Evolutionary conservation across 495 filamentous ascomycete species (phyloP).

Genomic region (Clavariopsis aquatica): DNA sequence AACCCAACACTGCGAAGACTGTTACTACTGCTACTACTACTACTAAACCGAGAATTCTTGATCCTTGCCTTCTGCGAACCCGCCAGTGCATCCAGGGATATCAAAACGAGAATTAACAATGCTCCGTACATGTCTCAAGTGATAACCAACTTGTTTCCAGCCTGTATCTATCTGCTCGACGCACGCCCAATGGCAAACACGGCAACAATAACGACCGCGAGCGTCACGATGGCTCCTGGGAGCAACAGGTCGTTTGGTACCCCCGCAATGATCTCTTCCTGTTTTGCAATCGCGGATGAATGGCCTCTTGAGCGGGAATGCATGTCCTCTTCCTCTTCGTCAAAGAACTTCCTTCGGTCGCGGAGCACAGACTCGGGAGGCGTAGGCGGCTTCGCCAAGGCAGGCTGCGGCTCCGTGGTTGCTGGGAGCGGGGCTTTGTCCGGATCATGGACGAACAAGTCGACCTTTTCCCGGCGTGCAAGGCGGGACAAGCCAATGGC

Average conservation of each 20-base stretch:
- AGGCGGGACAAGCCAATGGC: slow-evolving; percentile 81
- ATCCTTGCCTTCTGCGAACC: background rate
- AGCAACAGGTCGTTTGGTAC: slow-evolving; percentile 93
- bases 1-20: slow-evolving; percentile 5
- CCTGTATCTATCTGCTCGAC: slow-evolving; percentile 56
- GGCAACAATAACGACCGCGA: slow-evolving; percentile 90
- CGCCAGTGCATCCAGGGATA: slow-evolving; percentile 28
- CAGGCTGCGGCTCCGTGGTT: slow-evolving; percentile 67
- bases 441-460: slow-evolving; percentile 95
- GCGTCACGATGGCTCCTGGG: slow-evolving; percentile 89
- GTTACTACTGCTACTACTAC: slow-evolving; percentile 8
- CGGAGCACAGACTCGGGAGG: slow-evolving; percentile 59
- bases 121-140: background rate
- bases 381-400: slow-evolving; percentile 55
- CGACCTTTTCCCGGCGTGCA: slow-evolving; percentile 82
- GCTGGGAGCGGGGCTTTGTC: slow-evolving; percentile 73
- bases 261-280: slow-evolving; percentile 81
- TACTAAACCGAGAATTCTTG: slow-evolving; percentile 8
- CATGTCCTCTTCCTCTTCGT: slow-evolving; percentile 64
- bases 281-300: slow-evolving; percentile 45
- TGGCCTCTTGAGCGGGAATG: slow-evolving; percentile 49
- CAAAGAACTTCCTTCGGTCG: slow-evolving; percentile 57
- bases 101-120: slow-evolving; percentile 20
- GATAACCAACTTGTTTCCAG: background rate
- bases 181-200: slow-evolving; percentile 88